Percentiles rank a stretch among this genome's conserved stretches.
These are phyloP conservation scores for Daedalea quercina DNA, from an alignment of 768 basidiomycete genomes.

Conservation along the genomic window DNA sequence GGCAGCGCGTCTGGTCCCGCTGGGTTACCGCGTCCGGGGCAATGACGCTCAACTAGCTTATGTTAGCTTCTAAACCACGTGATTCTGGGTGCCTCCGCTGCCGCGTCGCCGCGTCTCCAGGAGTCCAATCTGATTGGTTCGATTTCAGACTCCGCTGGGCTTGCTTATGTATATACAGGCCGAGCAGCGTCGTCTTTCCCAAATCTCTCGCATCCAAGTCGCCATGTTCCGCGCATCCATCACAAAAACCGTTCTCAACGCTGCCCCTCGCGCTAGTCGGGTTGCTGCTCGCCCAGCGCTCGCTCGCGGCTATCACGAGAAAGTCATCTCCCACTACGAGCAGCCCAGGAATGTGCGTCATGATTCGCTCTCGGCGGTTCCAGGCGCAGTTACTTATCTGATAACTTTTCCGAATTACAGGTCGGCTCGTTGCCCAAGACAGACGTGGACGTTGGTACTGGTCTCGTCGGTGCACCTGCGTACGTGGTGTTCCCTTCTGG, in stretches of 20 bases:
- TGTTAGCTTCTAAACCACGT: slow-evolving; percentile 1
- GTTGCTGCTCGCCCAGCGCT: slow-evolving; percentile 41
- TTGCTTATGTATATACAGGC: slow-evolving; percentile 11
- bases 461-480: slow-evolving; percentile 97
- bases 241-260: slow-evolving; percentile 40
- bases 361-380: slow-evolving; percentile 28
- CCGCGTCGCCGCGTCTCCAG: not conserved
- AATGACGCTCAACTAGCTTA: not conserved
- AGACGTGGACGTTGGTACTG: slow-evolving; percentile 90
- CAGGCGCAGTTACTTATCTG: slow-evolving; percentile 45
- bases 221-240: slow-evolving; percentile 67
- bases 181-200: slow-evolving; percentile 7
- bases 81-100: not conserved
- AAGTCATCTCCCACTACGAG: slow-evolving; percentile 97
- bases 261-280: slow-evolving; percentile 36
- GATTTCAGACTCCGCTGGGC: slow-evolving; percentile 3
- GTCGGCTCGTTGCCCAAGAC: slow-evolving; percentile 94
- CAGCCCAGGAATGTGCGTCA: slow-evolving; percentile 87
- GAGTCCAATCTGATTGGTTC: not conserved
- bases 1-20: not conserved
- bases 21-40: not conserved
- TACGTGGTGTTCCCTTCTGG: slow-evolving; percentile 34
- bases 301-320: slow-evolving; percentile 84
- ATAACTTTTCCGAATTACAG: slow-evolving; percentile 48
- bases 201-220: slow-evolving; percentile 13